These are phyloP conservation scores for Daldinia eschscholtzii DNA, from an alignment of 2,329 filamentous ascomycete species.

Conservation along the genomic window DNA sequence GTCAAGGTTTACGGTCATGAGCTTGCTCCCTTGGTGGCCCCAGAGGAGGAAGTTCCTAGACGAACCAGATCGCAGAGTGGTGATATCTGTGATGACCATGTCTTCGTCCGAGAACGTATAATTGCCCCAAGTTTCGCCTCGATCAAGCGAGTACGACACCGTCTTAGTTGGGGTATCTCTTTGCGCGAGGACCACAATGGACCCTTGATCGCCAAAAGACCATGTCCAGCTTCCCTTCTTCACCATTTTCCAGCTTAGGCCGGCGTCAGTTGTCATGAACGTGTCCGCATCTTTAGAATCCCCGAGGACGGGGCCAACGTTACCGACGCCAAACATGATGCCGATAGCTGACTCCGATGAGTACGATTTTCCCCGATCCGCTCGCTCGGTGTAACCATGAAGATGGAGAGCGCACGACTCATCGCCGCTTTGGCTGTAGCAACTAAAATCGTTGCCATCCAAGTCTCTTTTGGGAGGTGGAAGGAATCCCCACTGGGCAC, in stretches of 20 bases:
- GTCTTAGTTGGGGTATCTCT: conserved; percentile 75
- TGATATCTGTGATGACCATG: conserved; percentile 82
- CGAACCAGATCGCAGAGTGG: conserved; percentile 88
- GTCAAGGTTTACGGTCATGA: conserved; percentile 86
- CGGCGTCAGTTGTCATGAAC: conserved; percentile 92
- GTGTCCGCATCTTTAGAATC: conserved; percentile 82
- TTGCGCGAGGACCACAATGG: conserved; percentile 88
- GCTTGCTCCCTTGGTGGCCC: conserved; percentile 72
- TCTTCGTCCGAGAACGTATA: conserved; percentile 79
- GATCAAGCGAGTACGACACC: conserved; percentile 82
- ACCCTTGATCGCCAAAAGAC: conserved; percentile 96
- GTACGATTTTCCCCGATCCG: conserved; percentile 85
- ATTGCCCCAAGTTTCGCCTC: conserved; percentile 82
- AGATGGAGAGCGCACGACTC: conserved; percentile 88
- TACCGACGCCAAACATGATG: conserved; percentile 90
- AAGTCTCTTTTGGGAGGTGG: conserved; percentile 77
- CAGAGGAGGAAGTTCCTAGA: conserved; percentile 94
- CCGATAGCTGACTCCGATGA: conserved; percentile 90
- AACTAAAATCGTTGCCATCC: conserved; percentile 78
- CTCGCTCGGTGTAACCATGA: conserved; percentile 93
- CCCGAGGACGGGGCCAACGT: conserved; percentile 80
- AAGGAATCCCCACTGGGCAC: conserved; percentile 85
- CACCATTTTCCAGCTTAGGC: conserved; percentile 85
- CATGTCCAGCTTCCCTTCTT: conserved; percentile 92
- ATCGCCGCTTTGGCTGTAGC: conserved; percentile 69